Evolutionary conservation across 352 stramenopile genomes (phyloP), one percentile per base, ranked within the genome.

Genomic region (Blastocystis sp.): DNA sequence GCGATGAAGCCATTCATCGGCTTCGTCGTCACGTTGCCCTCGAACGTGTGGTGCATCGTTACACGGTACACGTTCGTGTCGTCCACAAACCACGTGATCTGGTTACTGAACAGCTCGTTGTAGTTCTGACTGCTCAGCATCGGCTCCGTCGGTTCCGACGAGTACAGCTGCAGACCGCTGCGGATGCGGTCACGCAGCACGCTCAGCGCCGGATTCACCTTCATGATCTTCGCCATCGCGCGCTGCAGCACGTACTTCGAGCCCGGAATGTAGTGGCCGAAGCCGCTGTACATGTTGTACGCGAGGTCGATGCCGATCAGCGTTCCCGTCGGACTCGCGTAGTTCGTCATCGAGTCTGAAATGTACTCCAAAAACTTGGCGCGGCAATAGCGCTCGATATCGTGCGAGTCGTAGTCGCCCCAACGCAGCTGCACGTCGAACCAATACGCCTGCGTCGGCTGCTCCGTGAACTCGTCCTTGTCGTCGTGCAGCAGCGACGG

Each of bases 71-170:
- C 96, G 88, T 99, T 99, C 42, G 94, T 98, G 88, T 99, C 97
- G 87, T 99, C 97, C 9, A 99, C 96, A 89, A 99, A 99, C 96
- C 96, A 99, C 91, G 98, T 99, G 78, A 98, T 98, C 90, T 99
- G 96, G 88, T 98, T 98, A 29, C 93, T 97, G 90, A 99, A 99
- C 32, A 99, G 90, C 88, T 99, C 97, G 29, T 95, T 94, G 89
- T 99, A 99, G 90, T 99, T 99, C 88, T 99, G 96, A 63, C 94
- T 98, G 76, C 94, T 98, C 71, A 99, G 88, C 88, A 99, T 98
- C 46, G 97, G 97, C 89, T 99, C 97, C 46, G 97, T 99, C 49
- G 97, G 96, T 88, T 99, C 97, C 78, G 94, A 98, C 29, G 94
- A 98, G 89, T 99, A 99, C 32, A 99, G 88, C 87, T 99, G 97